A percentile compares a stretch with the other conserved stretches of the same genome.
These are phyloP conservation scores for Arthrobotrys megalospora DNA, from an alignment of 2,329 filamentous ascomycete genomes.

Conservation along the genomic window DNA sequence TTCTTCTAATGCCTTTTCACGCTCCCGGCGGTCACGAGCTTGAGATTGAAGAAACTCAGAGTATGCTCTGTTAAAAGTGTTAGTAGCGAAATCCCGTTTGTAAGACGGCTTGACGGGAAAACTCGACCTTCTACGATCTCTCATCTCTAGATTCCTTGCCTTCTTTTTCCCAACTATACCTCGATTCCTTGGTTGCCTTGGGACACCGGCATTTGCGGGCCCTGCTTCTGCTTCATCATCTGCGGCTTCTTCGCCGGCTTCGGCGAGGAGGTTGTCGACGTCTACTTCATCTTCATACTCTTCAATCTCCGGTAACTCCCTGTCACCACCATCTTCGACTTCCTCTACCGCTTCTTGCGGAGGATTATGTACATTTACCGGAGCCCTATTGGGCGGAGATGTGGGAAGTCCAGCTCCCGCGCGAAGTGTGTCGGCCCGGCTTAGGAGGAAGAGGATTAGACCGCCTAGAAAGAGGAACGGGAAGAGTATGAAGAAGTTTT, in stretches of 20 bases:
- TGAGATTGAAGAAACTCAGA: conserved; percentile 54
- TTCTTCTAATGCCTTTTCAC: conserved; percentile 39
- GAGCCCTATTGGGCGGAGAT: neutral
- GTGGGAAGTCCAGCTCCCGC: conserved; percentile 51
- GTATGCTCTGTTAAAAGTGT: conserved; percentile 38
- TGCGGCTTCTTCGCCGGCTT: conserved; percentile 27
- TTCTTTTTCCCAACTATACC: conserved; percentile 60
- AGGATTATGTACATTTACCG: neutral
- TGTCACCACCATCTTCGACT: neutral
- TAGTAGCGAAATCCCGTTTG: neutral
- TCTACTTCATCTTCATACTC: conserved; percentile 41
- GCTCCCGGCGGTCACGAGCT: conserved; percentile 46
- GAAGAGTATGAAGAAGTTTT: conserved; percentile 58
- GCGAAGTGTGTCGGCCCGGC: conserved; percentile 46
- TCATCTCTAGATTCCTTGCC: conserved; percentile 51
- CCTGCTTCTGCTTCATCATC: conserved; percentile 3
- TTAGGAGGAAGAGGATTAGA: conserved; percentile 57
- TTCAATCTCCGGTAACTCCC: neutral
- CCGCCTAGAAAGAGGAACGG: conserved; percentile 57
- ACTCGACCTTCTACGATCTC: conserved; percentile 53
- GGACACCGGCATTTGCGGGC: conserved; percentile 21
- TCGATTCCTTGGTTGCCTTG: conserved; percentile 30
- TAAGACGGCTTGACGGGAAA: neutral
- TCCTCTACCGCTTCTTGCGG: neutral
- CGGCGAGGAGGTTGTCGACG: conserved; percentile 39